These are phyloP conservation scores for Talaromyces sp. DNA, from an alignment of 2,329 filamentous ascomycete species.

Conservation along the genomic window DNA sequence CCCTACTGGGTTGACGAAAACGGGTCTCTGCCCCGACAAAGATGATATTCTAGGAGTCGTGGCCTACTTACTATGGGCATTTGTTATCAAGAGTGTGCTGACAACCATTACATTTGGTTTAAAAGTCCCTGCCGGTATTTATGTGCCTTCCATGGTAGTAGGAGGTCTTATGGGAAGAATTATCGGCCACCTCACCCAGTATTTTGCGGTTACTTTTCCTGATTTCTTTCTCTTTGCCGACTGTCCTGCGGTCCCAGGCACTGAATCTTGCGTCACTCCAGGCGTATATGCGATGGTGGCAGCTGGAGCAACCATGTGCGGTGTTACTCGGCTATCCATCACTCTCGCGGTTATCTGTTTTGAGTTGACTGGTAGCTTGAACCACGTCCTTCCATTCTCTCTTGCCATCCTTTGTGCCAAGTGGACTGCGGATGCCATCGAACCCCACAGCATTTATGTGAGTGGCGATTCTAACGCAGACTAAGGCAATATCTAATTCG, in stretches of 20 bases:
- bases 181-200: conserved; percentile 80
- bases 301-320: conserved; percentile 95
- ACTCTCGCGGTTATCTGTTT: conserved; percentile 94
- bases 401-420: conserved; percentile 90
- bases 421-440: conserved; percentile 94
- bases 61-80: conserved; percentile 65
- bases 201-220: conserved; percentile 68
- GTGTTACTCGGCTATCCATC: conserved; percentile 87
- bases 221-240: conserved; percentile 66
- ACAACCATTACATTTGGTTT: conserved; percentile 92
- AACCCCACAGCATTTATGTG: conserved; percentile 89
- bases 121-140: conserved; percentile 94
- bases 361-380: conserved; percentile 87
- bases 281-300: conserved; percentile 96
- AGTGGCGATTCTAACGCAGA: conserved; percentile 23
- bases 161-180: conserved; percentile 86
- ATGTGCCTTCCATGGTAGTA: conserved; percentile 97
- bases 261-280: conserved; percentile 83
- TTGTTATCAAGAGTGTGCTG: conserved; percentile 82
- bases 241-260: conserved; percentile 62
- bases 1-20: conserved; percentile 55
- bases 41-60: conserved; percentile 78
- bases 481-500: neutral
- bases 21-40: conserved; percentile 71
- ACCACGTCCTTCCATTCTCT: conserved; percentile 93